Evolutionary conservation across 192 early-diverging fungal species (phyloP).

Genomic region (Phlyctochytrium bullatum): DNA sequence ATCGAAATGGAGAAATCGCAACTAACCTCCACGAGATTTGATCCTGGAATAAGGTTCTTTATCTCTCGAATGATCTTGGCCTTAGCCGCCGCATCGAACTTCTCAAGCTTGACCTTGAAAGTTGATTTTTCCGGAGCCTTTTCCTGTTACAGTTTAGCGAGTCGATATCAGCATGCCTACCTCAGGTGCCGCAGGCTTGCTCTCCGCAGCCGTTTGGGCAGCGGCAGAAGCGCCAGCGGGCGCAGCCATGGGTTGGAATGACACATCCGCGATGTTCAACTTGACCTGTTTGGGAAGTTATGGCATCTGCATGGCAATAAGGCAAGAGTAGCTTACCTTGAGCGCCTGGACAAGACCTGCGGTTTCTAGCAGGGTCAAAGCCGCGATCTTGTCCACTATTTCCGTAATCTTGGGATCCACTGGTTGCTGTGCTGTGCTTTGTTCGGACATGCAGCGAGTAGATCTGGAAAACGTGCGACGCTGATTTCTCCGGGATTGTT

Average conservation of each 20-base stretch:
- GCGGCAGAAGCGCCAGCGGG: slow-evolving; percentile 70
- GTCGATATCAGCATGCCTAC: slow-evolving; percentile 28
- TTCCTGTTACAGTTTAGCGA: slow-evolving; percentile 63
- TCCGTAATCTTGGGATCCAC: slow-evolving; percentile 62
- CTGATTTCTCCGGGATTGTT: no score
- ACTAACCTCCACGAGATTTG: slow-evolving; percentile 88
- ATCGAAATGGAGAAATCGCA: neutral
- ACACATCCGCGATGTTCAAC: slow-evolving; percentile 69
- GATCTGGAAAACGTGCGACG: no score
- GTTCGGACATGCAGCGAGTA: no score
- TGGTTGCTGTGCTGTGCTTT: no score
- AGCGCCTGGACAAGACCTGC: slow-evolving; percentile 81
- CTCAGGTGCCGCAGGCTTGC: slow-evolving; percentile 68
- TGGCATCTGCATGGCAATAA: no score
- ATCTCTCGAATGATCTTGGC: slow-evolving; percentile 99
- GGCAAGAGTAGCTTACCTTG: slow-evolving; percentile 74
- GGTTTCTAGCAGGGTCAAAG: slow-evolving; percentile 90
- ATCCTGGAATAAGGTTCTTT: slow-evolving; percentile 87
- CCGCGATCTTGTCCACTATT: slow-evolving; percentile 90
- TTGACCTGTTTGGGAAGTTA: slow-evolving; percentile 56
- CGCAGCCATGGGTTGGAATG: slow-evolving; percentile 74
- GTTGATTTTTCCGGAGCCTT: slow-evolving; percentile 89
- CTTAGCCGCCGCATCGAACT: slow-evolving; percentile 90
- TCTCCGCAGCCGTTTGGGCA: slow-evolving; percentile 53
- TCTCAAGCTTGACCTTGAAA: slow-evolving; percentile 94